Conservation (phyloP, 352 stramenopile species). For the Globisporangium orthogonon region DNA sequence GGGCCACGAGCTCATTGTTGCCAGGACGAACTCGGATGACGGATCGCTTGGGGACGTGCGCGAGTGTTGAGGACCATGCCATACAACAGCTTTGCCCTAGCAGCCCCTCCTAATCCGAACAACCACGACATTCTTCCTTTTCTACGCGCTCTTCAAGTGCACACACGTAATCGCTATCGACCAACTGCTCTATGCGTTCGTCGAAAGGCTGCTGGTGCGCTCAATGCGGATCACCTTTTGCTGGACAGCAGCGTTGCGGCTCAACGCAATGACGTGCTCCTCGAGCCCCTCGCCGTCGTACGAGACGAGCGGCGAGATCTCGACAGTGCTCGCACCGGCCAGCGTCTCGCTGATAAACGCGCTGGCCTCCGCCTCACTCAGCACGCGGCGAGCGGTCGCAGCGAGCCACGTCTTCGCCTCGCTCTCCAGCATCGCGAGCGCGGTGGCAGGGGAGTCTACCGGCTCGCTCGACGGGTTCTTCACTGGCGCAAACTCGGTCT, state of each 20-base stretch:
- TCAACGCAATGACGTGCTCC: constrained; percentile 18
- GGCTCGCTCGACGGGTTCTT: constrained; percentile 84
- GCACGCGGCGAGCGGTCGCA: constrained; percentile 27
- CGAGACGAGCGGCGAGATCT: constrained; percentile 86
- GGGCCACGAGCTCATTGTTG: not conserved
- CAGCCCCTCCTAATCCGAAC: not conserved
- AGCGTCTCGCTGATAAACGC: constrained; percentile 32
- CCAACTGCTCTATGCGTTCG: not conserved
- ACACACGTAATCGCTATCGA: too few species aligned
- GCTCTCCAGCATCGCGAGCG: constrained; percentile 59
- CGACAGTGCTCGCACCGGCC: constrained; percentile 26
- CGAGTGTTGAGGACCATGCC: not conserved
- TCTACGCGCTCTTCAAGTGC: too few species aligned
- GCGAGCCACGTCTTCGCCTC: constrained; percentile 66
- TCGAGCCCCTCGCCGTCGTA: constrained; percentile 84
- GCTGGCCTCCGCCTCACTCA: constrained; percentile 19
- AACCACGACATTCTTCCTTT: not conserved
- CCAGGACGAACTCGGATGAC: not conserved
- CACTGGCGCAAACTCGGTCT: constrained; percentile 91
- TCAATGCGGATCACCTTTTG: constrained; percentile 32
- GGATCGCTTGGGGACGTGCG: not conserved
- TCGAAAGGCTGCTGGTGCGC: constrained; percentile 1
- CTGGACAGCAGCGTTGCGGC: not conserved
- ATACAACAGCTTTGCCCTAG: not conserved
- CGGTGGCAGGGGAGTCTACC: constrained; percentile 84